phyloP scores from a whole-genome alignment of 2,329 filamentous ascomycete genomes.

The Ceratocystiopsis sp. region DNA sequence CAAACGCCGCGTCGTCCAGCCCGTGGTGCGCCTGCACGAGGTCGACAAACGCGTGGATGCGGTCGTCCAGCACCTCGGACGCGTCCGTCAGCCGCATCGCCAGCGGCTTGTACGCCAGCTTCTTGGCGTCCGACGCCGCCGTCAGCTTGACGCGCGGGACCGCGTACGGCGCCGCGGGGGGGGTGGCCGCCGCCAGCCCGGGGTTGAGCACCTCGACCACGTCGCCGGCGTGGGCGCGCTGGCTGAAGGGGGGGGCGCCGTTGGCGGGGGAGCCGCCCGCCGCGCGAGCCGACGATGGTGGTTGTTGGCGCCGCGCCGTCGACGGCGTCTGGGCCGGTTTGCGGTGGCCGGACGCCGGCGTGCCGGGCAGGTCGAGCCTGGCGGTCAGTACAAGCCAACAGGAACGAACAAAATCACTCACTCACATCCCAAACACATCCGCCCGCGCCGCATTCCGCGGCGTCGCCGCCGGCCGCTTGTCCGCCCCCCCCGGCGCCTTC shows the following conservation, averaged over 20 bases:
- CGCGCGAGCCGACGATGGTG: constrained; percentile 21
- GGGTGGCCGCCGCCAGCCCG: constrained; percentile 48
- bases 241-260: constrained; percentile 43
- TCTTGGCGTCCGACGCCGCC: constrained; percentile 75
- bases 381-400: constrained; percentile 43
- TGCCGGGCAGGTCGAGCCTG: neutral
- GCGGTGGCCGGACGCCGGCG: neutral
- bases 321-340: constrained; percentile 32
- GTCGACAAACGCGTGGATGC: constrained; percentile 77
- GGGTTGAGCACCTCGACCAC: constrained; percentile 70
- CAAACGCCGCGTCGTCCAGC: constrained; percentile 66
- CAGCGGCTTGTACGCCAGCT: constrained; percentile 80
- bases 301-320: too few species aligned
- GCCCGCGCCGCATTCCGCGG: constrained; percentile 21
- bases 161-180: constrained; percentile 52
- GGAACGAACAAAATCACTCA: too few species aligned
- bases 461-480: constrained; percentile 33
- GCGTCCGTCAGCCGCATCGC: constrained; percentile 88
- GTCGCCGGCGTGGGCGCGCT: constrained; percentile 65
- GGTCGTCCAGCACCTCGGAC: constrained; percentile 84
- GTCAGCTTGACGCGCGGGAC: constrained; percentile 72
- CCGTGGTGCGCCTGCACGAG: constrained; percentile 57
- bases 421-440: too few species aligned
- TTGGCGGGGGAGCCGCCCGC: constrained; percentile 22
- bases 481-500: neutral